Percentiles rank a stretch among this genome's conserved stretches.
Conservation (phyloP, 495 filamentous ascomycete species). For the Hypoxylon subgilvum region DNA sequence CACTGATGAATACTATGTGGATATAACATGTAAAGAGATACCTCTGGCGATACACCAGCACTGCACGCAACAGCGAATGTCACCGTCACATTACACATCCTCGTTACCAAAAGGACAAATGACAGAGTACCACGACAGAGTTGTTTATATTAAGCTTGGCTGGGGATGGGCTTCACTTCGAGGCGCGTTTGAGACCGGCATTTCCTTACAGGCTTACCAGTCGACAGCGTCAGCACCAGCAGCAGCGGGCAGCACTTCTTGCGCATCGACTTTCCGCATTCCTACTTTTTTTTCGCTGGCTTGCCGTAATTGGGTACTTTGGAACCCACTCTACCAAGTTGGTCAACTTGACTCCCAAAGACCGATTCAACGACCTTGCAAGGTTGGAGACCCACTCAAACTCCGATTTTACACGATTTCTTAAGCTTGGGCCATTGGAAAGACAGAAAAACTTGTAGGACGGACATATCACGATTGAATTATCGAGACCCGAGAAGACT, state of each 20-base stretch:
- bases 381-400: conserved; percentile 15
- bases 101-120: background rate
- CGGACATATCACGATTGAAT: background rate
- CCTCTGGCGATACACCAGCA: too few relatives aligned
- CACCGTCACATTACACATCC: too few relatives aligned
- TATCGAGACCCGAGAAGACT: background rate
- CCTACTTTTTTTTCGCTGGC: too few relatives aligned
- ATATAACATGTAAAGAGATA: too few relatives aligned
- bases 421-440: background rate
- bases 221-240: background rate
- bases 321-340: background rate
- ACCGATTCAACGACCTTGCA: conserved; percentile 15
- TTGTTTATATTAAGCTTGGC: background rate
- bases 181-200: background rate
- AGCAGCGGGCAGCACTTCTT: too few relatives aligned
- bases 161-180: background rate
- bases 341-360: conserved; percentile 14
- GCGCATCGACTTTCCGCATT: too few relatives aligned
- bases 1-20: too few relatives aligned
- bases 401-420: conserved; percentile 25
- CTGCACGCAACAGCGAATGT: too few relatives aligned
- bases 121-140: background rate
- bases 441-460: background rate
- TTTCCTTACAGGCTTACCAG: background rate
- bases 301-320: background rate